Base-by-base conservation (phyloP, 768 basidiomycete genomes). In the Lactarius hengduanensis region DNA sequence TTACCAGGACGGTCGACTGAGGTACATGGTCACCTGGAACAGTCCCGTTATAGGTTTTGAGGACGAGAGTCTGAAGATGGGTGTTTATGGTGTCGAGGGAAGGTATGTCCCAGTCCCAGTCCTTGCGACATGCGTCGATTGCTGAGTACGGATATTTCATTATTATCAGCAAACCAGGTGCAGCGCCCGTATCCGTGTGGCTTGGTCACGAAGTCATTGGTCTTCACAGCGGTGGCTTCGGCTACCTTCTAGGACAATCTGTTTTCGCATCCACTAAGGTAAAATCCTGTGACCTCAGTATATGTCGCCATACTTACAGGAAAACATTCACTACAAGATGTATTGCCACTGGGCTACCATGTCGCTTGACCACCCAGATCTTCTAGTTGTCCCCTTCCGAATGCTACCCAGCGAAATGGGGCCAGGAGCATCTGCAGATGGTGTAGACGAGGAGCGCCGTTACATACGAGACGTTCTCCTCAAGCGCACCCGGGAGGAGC, bases 61-160 rank as follows among this genome's bases (percentile, higher is more conserved):
- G 67, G 22, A 71, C 71, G 38, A 67, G 63, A 20, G 75, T 57
- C 0, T 38, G 61, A 78, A 72, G 58, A 80, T 82, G 32, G 82
- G 82, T 0, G 70, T 78, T 0, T 82, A 81, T 66, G 82, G 82
- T 3, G 72, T 83, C 30, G 81, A 82, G 69, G 82, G 82, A 64
- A 82, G 81, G 82, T 81, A 40, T 45, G 76, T 64, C 32, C 32
- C 18, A 47, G 34, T 4, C 18, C 4, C 32, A 32, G 6, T 32
- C 32, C 22, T 15, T 43, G 10, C 45, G 34, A 26, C 28, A 20
- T 32, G 20, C 22, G 1, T n/a, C 11, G 11, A 15, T 20, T 16
- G n/a, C 11, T 54, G 0, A 56, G n/a, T 18, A 11, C 32, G 16
- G 26, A 7, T 20, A 15, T 43, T 36, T n/a, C 54, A n/a, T 30